Conservation (phyloP, 2,329 filamentous ascomycete species). For the Cercospora janseana region DNA sequence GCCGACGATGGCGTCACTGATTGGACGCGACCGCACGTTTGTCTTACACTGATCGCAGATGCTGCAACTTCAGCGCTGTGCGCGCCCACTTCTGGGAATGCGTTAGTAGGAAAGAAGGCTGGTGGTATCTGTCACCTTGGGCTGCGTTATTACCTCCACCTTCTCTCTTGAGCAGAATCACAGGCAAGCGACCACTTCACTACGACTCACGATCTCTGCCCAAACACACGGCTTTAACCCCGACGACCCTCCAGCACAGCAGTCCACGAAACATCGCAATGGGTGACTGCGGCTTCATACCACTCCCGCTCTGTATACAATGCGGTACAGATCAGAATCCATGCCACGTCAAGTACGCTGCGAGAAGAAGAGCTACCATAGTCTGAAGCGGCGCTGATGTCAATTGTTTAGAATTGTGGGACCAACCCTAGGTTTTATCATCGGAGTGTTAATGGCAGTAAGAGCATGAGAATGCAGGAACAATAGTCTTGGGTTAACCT, state of each 20-base stretch:
- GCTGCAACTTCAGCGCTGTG: background rate
- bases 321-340: slow-evolving; percentile 41
- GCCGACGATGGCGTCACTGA: background rate
- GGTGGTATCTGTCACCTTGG: too few relatives aligned
- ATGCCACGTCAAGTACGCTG: slow-evolving; percentile 38
- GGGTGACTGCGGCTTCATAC: slow-evolving; percentile 32
- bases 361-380: background rate
- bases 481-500: too few relatives aligned
- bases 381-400: background rate
- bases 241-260: background rate
- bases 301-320: slow-evolving; percentile 40
- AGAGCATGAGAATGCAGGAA: slow-evolving; percentile 16
- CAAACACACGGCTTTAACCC: background rate
- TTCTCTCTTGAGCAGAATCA: background rate
- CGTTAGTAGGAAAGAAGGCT: background rate
- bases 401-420: slow-evolving; percentile 32
- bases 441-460: slow-evolving; percentile 37
- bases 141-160: background rate
- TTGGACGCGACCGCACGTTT: slow-evolving; percentile 2
- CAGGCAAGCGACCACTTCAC: background rate
- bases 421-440: slow-evolving; percentile 40
- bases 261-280: slow-evolving; percentile 11
- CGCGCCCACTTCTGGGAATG: background rate
- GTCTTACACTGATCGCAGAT: background rate
- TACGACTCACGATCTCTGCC: background rate